Base-by-base conservation (phyloP, 768 basidiomycete genomes). In the Termitomyces sp. region DNA sequence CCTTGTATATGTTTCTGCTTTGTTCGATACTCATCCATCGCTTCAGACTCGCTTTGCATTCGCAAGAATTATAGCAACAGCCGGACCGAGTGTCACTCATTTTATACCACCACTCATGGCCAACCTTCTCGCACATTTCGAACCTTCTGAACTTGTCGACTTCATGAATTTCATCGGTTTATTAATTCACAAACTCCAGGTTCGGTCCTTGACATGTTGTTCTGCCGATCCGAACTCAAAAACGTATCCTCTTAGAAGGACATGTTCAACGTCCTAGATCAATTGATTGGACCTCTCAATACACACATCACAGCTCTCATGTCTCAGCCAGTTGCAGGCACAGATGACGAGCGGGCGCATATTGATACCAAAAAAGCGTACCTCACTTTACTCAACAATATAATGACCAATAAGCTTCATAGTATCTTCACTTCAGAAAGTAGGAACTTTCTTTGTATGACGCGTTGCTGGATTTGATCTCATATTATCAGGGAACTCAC, bases 81-180 rank as follows among this genome's bases (percentile, higher is more conserved):
- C 94, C 21, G 95, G 95, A 12, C 85, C 89, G 7, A 86, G 83
- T 37, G 87, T 96, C 51, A 90, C 94, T 0, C 86, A 89, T 62
- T 86, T 87, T 61, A 94, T 98, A 42, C 93, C 95, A 2, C 78
- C 87, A 23, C 79, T 99, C 45, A 98, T 98, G 85, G 79, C 82
- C 44, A 89, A 91, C 68, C 83, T 98, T n/a, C 83, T 98, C 50
- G 82, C 86, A 3, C 91, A 96, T 63, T 95, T 95, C 65, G 93
- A 97, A 62, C 89, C 94, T 1, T 83, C 88, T 7, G 97, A 99
- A 70, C 76, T 99, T 56, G 87, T 90, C 29, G 97, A 99, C 67
- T 96, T 98, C 65, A 88, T 98, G 81, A 90, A 88, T 65, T 98
- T 99, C 76, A 89, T 99, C 54, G 89, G 89, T 7, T 77, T 97